Evolutionary conservation across 164 flowering plant genomes (phyloP), one percentile per base, ranked within the genome.

Genomic region (Stephania cephalantha): DNA sequence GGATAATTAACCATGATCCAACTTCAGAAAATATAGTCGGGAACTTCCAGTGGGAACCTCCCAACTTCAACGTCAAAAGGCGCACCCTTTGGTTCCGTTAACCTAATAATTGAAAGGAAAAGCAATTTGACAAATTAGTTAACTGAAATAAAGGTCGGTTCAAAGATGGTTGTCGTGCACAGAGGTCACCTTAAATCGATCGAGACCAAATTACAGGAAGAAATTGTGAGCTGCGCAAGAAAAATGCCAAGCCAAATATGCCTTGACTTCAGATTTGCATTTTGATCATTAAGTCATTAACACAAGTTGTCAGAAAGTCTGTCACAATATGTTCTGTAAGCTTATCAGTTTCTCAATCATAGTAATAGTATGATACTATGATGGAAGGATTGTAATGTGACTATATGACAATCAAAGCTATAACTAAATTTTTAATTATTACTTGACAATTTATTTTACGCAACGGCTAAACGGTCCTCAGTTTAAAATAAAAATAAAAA

Each of bases 1-100:
- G 65, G 7, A n/a, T 17, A 25, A 61, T 18, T 35, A 4, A n/a
- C 25, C 20, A 50, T 66, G 73, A 30, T 69, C 55, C 25, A 69
- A 74, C 42, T 35, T 90, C 82, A 95, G 90, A 86, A 92, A 25
- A 95, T 84, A 82, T 89, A 95, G n/a, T 88, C 93, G 1, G 97
- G 98, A 11, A 85, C 45, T 71, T 86, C 80, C 31, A 92, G 88
- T 31, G 90, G 90, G 81, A 92, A 85, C 58, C 72, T 78, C 9
- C 90, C 89, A 75, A 93, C 94, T 79, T 83, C 82, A 3, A 82
- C 98, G 45, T 84, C 77, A 70, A 95, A 95, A 7, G 84, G 84
- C 30, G 74, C 52, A 31, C 91, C 93, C 75, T 85, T 81, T 22
- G 90, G 90, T 18, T 85, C 83, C 12, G 46, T 70, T 82, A 92